Evolutionary conservation across 495 filamentous ascomycete species (phyloP).

Genomic region (Aspergillus olivimuriae): DNA sequence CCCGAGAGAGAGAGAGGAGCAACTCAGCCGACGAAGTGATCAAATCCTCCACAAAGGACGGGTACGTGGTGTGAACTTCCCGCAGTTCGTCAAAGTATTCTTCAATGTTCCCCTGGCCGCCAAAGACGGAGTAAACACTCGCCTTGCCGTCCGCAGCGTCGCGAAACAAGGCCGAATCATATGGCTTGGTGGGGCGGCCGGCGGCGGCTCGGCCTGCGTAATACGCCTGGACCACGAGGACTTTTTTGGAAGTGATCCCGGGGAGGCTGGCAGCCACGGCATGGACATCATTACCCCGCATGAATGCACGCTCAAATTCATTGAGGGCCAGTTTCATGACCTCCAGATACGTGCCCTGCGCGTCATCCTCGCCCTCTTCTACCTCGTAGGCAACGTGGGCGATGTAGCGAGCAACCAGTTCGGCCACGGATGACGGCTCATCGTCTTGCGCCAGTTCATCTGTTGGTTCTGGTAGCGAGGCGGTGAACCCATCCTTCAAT

Average conservation of each 20-base stretch:
- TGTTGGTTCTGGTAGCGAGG: conserved; percentile 79
- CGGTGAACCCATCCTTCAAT: conserved; percentile 78
- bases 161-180: conserved; percentile 88
- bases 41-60: conserved; percentile 80
- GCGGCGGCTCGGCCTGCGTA: conserved; percentile 80
- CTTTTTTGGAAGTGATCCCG: conserved; percentile 84
- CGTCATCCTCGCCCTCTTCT: conserved; percentile 83
- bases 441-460: conserved; percentile 97
- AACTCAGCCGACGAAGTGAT: conserved; percentile 72
- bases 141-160: conserved; percentile 75
- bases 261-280: conserved; percentile 77
- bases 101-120: conserved; percentile 98
- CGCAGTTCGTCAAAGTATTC: conserved; percentile 98
- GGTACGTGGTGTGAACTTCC: conserved; percentile 83
- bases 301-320: conserved; percentile 92
- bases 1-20: conserved; percentile 74
- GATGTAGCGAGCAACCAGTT: conserved; percentile 88
- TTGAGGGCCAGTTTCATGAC: conserved; percentile 83
- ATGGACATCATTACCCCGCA: conserved; percentile 94
- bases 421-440: conserved; percentile 86
- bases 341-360: conserved; percentile 74
- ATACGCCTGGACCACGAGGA: conserved; percentile 79
- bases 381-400: conserved; percentile 81
- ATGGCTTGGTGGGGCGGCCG: conserved; percentile 74
- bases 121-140: conserved; percentile 84